A percentile compares a stretch with the other conserved stretches of the same genome.
Conservation (phyloP, 148 eudicot genomes). For the Limonium bicolor region DNA sequence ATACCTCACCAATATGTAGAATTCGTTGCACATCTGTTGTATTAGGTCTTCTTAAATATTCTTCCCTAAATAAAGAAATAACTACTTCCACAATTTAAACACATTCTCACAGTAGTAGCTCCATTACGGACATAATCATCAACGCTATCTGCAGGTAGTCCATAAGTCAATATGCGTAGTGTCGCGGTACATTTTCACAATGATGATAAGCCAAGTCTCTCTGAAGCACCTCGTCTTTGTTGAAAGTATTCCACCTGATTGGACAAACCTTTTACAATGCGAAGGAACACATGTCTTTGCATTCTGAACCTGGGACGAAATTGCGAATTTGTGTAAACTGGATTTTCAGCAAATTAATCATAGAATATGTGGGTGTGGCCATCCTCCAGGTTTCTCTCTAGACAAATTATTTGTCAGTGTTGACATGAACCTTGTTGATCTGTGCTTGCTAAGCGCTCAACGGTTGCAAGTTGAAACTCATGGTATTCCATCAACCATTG, state of each 20-base stretch:
- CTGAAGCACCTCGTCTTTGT: neutral
- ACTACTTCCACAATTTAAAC: neutral
- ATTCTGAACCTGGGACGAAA: no score
- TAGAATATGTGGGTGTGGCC: neutral
- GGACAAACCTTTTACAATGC: neutral
- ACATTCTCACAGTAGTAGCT: neutral
- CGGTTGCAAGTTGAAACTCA: no score
- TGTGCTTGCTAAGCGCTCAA: no score
- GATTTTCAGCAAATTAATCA: no score
- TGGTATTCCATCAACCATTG: no score
- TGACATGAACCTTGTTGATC: no score
- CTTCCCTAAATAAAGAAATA: neutral
- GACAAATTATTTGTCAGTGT: no score
- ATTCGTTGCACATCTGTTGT: neutral
- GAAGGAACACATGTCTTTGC: no score
- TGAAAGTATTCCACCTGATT: neutral
- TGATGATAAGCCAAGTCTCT: neutral
- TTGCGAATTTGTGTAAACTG: no score
- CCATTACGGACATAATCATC: neutral
- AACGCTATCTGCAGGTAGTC: neutral
- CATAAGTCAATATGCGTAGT: neutral
- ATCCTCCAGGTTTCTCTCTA: neutral
- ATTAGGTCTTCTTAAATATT: slow-evolving; percentile 3
- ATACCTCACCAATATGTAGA: neutral
- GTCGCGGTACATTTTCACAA: neutral